Evolutionary conservation across 345 rosid genomes (phyloP).

Genomic region (Carallia pectinifolia): DNA sequence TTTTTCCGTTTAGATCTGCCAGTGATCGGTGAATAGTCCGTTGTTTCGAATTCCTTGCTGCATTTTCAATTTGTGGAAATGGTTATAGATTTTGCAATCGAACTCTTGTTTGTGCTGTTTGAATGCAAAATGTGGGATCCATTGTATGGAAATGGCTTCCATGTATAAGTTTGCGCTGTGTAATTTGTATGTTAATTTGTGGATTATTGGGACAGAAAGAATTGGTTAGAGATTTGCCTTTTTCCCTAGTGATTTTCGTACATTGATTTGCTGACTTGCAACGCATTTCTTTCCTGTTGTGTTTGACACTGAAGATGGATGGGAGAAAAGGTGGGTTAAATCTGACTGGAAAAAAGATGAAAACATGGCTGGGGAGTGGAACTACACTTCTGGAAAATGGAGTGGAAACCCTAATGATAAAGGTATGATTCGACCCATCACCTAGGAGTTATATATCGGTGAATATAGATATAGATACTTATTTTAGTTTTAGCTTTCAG

Average conservation of each 20-base stretch:
- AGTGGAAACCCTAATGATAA: conserved; percentile 77
- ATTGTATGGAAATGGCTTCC: too few relatives aligned
- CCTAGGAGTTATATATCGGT: neutral
- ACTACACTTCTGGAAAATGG: conserved; percentile 92
- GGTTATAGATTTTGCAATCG: neutral
- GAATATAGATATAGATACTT: neutral
- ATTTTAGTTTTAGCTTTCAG: neutral
- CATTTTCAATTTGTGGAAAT: neutral
- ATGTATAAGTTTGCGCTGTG: too few relatives aligned
- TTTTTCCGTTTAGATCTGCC: neutral
- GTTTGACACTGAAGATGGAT: conserved; percentile 56
- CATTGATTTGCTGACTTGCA: neutral
- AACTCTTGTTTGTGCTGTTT: neutral
- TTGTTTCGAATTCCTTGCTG: too few relatives aligned
- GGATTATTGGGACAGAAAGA: too few relatives aligned
- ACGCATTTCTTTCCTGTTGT: neutral
- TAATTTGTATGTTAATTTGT: too few relatives aligned
- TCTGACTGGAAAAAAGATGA: conserved; percentile 97
- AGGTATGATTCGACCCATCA: conserved; percentile 40
- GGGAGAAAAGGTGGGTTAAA: conserved; percentile 88
- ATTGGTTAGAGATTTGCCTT: too few relatives aligned
- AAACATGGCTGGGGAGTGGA: conserved; percentile 85
- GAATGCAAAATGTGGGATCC: neutral
- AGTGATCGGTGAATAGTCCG: neutral
- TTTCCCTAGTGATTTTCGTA: neutral